phyloP scores from a whole-genome alignment of 2,329 filamentous ascomycete species.

The Zopfia rhizophila region DNA sequence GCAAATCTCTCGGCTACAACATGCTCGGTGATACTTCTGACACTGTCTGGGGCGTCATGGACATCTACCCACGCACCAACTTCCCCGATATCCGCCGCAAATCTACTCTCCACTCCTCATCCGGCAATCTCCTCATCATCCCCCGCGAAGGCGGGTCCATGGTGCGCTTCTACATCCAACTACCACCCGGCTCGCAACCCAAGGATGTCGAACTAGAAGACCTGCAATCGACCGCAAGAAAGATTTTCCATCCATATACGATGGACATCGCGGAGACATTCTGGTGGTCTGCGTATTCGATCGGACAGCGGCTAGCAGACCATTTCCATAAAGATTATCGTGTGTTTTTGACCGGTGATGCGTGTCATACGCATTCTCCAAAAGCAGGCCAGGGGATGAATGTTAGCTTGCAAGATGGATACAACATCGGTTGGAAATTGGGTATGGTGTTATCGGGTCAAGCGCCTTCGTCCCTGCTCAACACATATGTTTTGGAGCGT shows the following conservation, averaged over 20 bases:
- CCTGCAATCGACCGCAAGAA: slow-evolving; percentile 63
- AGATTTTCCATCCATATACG: slow-evolving; percentile 65
- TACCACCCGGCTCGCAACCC: slow-evolving; percentile 61
- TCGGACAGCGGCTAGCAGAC: slow-evolving; percentile 76
- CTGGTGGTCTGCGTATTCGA: slow-evolving; percentile 79
- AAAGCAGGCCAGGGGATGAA: slow-evolving; percentile 77
- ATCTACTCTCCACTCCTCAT: slow-evolving; percentile 57
- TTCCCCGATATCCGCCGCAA: slow-evolving; percentile 65
- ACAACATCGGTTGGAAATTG: slow-evolving; percentile 69
- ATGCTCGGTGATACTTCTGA: slow-evolving; percentile 71
- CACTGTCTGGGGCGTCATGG: slow-evolving; percentile 68
- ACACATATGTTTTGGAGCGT: slow-evolving; percentile 72
- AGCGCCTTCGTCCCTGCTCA: slow-evolving; percentile 64
- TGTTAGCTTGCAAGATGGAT: slow-evolving; percentile 68
- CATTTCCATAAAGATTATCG: slow-evolving; percentile 72
- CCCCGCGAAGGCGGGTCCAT: slow-evolving; percentile 66
- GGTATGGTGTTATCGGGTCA: slow-evolving; percentile 57
- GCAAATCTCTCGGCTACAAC: slow-evolving; percentile 61
- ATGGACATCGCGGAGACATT: slow-evolving; percentile 68
- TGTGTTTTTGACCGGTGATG: slow-evolving; percentile 77
- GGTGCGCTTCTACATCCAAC: slow-evolving; percentile 71
- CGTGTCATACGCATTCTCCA: slow-evolving; percentile 75
- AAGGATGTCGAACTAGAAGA: slow-evolving; percentile 64
- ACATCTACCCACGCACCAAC: slow-evolving; percentile 60
- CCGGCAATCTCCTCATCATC: slow-evolving; percentile 62